Percentiles rank a stretch among this genome's conserved stretches.
phyloP scores from a whole-genome alignment of 768 basidiomycete species.

The Rhodosporidiobolus sp. region DNA sequence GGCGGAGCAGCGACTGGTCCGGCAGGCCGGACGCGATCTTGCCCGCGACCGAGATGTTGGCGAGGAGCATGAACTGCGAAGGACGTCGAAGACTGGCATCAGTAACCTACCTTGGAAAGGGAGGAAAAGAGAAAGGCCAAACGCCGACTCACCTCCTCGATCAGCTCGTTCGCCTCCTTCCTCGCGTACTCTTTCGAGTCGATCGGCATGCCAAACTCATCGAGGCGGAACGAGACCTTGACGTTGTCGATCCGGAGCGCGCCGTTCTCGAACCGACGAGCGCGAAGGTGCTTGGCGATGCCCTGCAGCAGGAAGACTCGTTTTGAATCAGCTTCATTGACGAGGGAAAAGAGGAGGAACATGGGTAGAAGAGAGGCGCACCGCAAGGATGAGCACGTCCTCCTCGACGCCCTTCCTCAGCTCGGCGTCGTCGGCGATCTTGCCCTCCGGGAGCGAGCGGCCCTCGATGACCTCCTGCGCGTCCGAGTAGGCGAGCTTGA shows the following conservation, averaged over 20 bases:
- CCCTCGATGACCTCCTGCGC: conserved; percentile 82
- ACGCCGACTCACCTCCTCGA: conserved; percentile 71
- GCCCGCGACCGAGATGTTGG: conserved; percentile 85
- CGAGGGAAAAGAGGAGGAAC: neutral
- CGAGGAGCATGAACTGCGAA: conserved; percentile 85
- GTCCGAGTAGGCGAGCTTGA: conserved; percentile 76
- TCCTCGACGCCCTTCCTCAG: conserved; percentile 59
- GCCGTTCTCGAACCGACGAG: conserved; percentile 73
- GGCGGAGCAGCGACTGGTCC: conserved; percentile 92
- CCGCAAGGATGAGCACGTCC: conserved; percentile 69
- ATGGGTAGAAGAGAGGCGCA: conserved; percentile 28
- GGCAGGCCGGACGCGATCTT: conserved; percentile 90
- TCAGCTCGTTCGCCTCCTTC: conserved; percentile 70
- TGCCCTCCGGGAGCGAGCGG: conserved; percentile 55
- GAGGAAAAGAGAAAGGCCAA: conserved; percentile 1
- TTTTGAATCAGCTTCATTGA: neutral
- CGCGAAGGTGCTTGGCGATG: conserved; percentile 69
- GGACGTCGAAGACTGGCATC: neutral
- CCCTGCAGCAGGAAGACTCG: conserved; percentile 43
- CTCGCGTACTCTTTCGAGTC: conserved; percentile 69
- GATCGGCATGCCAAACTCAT: conserved; percentile 69
- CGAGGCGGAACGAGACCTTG: conserved; percentile 71
- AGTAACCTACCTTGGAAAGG: conserved; percentile 3
- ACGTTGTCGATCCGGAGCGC: conserved; percentile 68
- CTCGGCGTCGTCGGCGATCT: conserved; percentile 50